Conservation (phyloP, 257 asterid genomes). For the Primulina eburnea region DNA sequence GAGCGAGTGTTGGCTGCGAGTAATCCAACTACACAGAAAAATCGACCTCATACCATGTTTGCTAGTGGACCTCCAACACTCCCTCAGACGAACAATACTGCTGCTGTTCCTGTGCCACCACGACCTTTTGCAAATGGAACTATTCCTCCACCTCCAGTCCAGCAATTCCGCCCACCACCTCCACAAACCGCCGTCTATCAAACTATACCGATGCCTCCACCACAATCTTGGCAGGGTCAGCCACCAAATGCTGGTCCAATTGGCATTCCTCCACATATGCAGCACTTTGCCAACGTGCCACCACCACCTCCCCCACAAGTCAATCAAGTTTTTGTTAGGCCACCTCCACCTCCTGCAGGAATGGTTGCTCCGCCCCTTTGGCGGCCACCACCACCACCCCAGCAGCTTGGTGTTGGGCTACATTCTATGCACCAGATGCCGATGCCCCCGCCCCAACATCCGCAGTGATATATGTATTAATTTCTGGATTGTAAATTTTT, state of each 20-base stretch:
- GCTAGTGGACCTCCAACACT: slow-evolving; percentile 92
- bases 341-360: slow-evolving; percentile 78
- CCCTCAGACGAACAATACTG: slow-evolving; percentile 53
- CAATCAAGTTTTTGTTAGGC: slow-evolving; percentile 46
- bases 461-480: slow-evolving; percentile 23
- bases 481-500: background rate
- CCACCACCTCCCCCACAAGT: slow-evolving; percentile 74
- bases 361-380: slow-evolving; percentile 58
- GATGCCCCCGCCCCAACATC: slow-evolving; percentile 59
- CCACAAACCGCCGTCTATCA: slow-evolving; percentile 46
- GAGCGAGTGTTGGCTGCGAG: slow-evolving; percentile 90
- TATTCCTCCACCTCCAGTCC: slow-evolving; percentile 62
- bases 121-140: slow-evolving; percentile 69
- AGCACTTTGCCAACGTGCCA: slow-evolving; percentile 72
- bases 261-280: slow-evolving; percentile 56
- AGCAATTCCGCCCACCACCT: slow-evolving; percentile 58
- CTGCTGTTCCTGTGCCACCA: slow-evolving; percentile 57
- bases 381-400: slow-evolving; percentile 88
- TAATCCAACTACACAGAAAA: slow-evolving; percentile 70
- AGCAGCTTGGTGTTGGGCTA: slow-evolving; percentile 54
- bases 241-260: slow-evolving; percentile 51
- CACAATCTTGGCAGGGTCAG: slow-evolving; percentile 74
- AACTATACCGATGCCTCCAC: slow-evolving; percentile 60
- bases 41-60: slow-evolving; percentile 91
- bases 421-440: slow-evolving; percentile 53